phyloP scores from a whole-genome alignment of 1,139 yeast species.

The Chernovozyma sophiae-reginae region DNA sequence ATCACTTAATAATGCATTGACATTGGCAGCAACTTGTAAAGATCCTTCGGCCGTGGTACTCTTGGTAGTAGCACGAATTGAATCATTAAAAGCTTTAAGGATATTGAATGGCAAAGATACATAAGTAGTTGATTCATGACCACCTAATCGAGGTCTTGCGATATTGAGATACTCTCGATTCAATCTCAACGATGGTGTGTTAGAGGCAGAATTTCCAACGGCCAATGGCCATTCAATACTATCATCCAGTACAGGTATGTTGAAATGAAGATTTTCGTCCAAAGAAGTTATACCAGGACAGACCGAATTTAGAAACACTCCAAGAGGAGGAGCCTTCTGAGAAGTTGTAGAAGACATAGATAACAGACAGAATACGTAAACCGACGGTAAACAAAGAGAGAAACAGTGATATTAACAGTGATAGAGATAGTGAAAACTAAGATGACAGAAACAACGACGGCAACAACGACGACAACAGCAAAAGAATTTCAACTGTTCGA shows the following conservation, averaged over 20 bases:
- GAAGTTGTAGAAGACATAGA: neutral
- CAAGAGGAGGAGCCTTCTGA: conserved; percentile 1
- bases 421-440: too few relatives aligned
- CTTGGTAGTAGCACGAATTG: conserved; percentile 21
- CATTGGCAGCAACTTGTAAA: conserved; percentile 52
- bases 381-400: too few relatives aligned
- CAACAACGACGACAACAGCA: too few relatives aligned
- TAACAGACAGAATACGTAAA: too few relatives aligned
- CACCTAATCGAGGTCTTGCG: conserved; percentile 34
- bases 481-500: too few relatives aligned
- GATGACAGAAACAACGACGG: too few relatives aligned
- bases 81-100: conserved; percentile 26
- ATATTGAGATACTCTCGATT: conserved; percentile 31
- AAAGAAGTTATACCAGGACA: conserved; percentile 36
- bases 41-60: conserved; percentile 40
- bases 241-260: conserved; percentile 14
- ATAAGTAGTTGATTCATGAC: conserved; percentile 39
- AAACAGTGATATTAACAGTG: too few relatives aligned
- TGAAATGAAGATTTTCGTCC: conserved; percentile 33
- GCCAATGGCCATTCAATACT: conserved; percentile 34
- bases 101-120: conserved; percentile 42
- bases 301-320: conserved; percentile 31
- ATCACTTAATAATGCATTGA: conserved; percentile 51
- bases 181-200: conserved; percentile 15
- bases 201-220: conserved; percentile 13